Evolutionary conservation across 208 protist genomes (phyloP), one percentile per base, ranked within the genome.

Genomic region (Phytomonas serpens): DNA sequence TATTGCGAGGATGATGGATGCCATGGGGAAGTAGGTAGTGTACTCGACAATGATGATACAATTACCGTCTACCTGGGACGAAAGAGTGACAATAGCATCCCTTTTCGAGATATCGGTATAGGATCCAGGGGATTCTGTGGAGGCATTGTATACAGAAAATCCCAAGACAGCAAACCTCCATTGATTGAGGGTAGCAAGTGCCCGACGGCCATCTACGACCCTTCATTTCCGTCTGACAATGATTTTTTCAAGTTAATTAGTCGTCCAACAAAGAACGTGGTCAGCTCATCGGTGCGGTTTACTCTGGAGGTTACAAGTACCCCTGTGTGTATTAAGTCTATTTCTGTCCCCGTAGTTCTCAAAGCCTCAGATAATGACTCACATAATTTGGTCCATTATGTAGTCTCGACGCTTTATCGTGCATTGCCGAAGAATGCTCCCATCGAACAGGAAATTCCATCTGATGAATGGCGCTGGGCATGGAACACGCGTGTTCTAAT

Each of bases 1-100:
- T 97, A 92, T 75, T 76, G 82, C 40, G 86, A 91, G 71, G 89
- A 95, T 67, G 87, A 93, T 63, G 89, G 89, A 14, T 93, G 86
- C 72, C 71, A 73, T 9, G 92, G 88, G 16, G 84, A 83, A 40
- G 84, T 94, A 40, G 89, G 85, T 16, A 74, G 71, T 38, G 86
- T 86, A 75, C 79, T 95, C 68, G 92, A 97, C 79, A 83, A 65
- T 2, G 92, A 97, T 77, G 88, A 87, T 61, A 84, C 79, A 5
- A 64, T 97, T 27, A 80, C 86, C 16, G 84, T 97, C 27, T 88
- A 83, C 32, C 71, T 95, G 13, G 92, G 92, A 16, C 82, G 86
- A 37, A 92, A 88, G 70, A 93, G 88, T 63, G 86, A 83, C 37
- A 93, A 83, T 71, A 86, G 83, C 74, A 82, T 81, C 36, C 73